These are phyloP conservation scores for Thraustochytrium striatum DNA, from an alignment of 352 stramenopile species.

Conservation along the genomic window DNA sequence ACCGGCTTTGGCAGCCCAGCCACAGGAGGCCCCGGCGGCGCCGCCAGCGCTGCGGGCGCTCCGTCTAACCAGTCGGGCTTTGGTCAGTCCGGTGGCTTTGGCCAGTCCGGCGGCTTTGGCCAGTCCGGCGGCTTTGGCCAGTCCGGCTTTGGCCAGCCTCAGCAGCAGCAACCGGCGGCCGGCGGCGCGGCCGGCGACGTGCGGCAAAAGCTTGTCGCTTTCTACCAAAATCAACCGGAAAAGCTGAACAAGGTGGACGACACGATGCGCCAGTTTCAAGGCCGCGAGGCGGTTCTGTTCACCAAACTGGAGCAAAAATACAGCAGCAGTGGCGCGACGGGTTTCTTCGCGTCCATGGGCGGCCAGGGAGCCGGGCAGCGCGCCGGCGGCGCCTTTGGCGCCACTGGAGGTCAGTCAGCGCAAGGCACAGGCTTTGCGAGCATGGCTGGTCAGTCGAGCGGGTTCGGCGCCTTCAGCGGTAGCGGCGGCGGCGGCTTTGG, in stretches of 20 bases:
- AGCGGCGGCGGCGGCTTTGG: not conserved
- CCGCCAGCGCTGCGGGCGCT: not conserved
- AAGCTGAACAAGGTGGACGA: constrained; percentile 36
- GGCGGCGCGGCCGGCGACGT: not conserved
- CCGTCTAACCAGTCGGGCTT: not conserved
- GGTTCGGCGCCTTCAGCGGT: not conserved
- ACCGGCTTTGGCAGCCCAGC: not conserved
- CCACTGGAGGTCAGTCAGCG: no score
- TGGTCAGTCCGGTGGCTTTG: not conserved
- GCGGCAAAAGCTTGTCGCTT: constrained; percentile 32
- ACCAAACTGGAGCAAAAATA: constrained; percentile 48
- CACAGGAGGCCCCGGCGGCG: not conserved
- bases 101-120: not conserved
- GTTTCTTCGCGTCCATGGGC: not conserved
- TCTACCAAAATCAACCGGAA: constrained; percentile 48
- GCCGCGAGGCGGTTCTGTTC: constrained; percentile 34
- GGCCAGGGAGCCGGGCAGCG: not conserved
- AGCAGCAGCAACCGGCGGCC: not conserved
- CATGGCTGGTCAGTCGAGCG: not conserved
- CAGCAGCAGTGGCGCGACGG: not conserved
- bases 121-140: not conserved
- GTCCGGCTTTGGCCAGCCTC: not conserved
- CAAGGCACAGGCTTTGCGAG: not conserved
- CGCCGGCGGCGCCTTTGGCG: constrained; percentile 13
- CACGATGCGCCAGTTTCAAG: constrained; percentile 17